Base-by-base conservation (phyloP, 768 basidiomycete species). In the Cystobasidium ongulense region DNA sequence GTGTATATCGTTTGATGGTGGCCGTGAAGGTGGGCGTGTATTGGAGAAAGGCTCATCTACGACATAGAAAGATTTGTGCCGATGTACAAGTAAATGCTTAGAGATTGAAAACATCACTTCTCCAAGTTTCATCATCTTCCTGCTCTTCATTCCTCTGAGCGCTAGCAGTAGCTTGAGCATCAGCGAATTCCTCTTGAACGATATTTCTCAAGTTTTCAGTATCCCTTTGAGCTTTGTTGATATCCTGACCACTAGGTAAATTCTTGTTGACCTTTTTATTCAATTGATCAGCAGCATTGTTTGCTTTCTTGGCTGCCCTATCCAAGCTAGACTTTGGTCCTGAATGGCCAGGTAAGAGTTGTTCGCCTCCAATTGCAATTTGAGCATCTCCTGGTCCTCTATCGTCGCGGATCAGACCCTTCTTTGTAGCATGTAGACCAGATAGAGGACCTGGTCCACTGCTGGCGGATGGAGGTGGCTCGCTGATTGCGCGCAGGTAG, bases 371-470 rank as follows among this genome's bases (percentile, higher is more conserved):
- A 46, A 71, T 38, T 11, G 68, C 68, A 35, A 71, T 71, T 52
- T 71, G 68, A 35, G 36, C 68, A 35, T 46, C 68, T n/a, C 41
- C 46, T 3, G 68, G 68, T 15, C 68, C 68, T 36, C 43, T 46
- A 11, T 71, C 68, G 27, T 71, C 68, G 31, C 68, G 13, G 68
- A 71, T 71, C 25, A 71, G 54, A 52, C 68, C 68, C 29, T 71
- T 54, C 33, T 43, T 71, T 1, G 68, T 71, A 15, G 53, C 29
- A 36, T 71, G 68, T 13, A 71, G 52, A 38, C 68, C 68, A 36
- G 68, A 52, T 8, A 71, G 41, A 38, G 53, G 52, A 3, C 53
- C 35, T 29, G 68, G 68, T 7, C 68, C 68, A 27, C 33, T 57
- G 23, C 50, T 35, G 5, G 52, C 53, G 27, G 68, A 71, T 38